Base-by-base conservation (phyloP, 371 early-diverging fungal genomes). In the Mortierella sp. region DNA sequence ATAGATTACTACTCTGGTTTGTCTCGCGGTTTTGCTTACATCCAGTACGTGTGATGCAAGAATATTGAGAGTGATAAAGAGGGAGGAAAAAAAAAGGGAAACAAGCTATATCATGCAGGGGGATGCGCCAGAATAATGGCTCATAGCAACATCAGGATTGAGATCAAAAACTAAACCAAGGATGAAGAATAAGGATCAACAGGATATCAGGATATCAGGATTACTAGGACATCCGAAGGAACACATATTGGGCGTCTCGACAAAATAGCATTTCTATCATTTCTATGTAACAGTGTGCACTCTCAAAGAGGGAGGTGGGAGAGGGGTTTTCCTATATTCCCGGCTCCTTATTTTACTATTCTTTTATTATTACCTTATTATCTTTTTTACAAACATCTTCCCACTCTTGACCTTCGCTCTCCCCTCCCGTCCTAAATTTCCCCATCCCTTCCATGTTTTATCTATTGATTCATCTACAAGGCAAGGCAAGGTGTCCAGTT, bases 1-100 rank as follows among this genome's bases (percentile, higher is more conserved):
- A 32, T 55, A 78, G 78, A 78, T 40, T 78, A 72, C 66, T 78
- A 78, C 54, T n/a, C 71, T 26, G 76, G 76, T 19, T 37, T 19
- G 3, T 43, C 71, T 37, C 66, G 76, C 45, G 76, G 76, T 3
- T 76, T 76, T 47, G 76, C 76, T 12, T 76, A 76, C 29, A 57
- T 76, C 40, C 76, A 76, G 76, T 76, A 76, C 32, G 76, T 66
- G 47, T 51, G 5, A 56, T 67, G 19, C 37, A 34, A 19, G 35
- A 19, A n/a, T 17, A 31, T 19, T 12, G 7, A 34, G n/a, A 57
- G 57, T 2, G 22, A 4, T 8, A 34, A n/a, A 57, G 35, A 57
- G 35, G 32, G 57, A 17, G 35, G n/a, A 19, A 26, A 29, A 12
- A 19, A 15, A 26, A 54, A 54, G 15, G 3, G 23, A 2, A 29